phyloP scores from a whole-genome alignment of 257 asterid genomes.

The Euphrasia confusa region DNA sequence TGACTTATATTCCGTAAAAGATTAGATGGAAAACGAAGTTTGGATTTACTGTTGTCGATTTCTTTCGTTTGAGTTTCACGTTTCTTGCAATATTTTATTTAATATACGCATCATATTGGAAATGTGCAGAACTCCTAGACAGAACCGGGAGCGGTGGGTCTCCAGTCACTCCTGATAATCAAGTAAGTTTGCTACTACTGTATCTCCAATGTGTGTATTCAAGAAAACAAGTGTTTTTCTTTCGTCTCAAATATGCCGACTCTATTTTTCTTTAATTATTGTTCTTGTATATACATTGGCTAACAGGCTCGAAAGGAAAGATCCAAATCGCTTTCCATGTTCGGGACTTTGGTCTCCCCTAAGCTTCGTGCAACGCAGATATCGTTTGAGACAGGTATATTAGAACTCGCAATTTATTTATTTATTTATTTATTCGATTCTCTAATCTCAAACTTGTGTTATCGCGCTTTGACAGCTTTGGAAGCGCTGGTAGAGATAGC shows the following conservation, averaged over 20 bases:
- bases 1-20: neutral
- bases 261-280: too few species aligned
- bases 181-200: conserved; percentile 43
- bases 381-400: conserved; percentile 81
- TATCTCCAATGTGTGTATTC: neutral
- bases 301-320: conserved; percentile 63
- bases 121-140: conserved; percentile 40
- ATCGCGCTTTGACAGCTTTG: conserved; percentile 28
- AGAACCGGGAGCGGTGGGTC: conserved; percentile 41
- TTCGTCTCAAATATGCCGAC: conserved; percentile 1
- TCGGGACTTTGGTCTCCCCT: conserved; percentile 83
- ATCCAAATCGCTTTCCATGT: conserved; percentile 63
- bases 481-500: conserved; percentile 74
- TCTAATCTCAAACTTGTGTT: neutral
- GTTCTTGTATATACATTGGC: neutral
- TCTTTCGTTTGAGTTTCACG: neutral
- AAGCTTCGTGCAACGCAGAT: conserved; percentile 86
- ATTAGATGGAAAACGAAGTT: neutral
- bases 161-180: conserved; percentile 42
- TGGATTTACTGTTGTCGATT: neutral
- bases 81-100: neutral
- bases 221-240: conserved; percentile 4
- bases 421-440: neutral
- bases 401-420: too few species aligned
- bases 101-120: conserved; percentile 6